Evolutionary conservation across 805 yeast genomes (phyloP), one percentile per base, ranked within the genome.

Genomic region (Pichia paraexigua): DNA sequence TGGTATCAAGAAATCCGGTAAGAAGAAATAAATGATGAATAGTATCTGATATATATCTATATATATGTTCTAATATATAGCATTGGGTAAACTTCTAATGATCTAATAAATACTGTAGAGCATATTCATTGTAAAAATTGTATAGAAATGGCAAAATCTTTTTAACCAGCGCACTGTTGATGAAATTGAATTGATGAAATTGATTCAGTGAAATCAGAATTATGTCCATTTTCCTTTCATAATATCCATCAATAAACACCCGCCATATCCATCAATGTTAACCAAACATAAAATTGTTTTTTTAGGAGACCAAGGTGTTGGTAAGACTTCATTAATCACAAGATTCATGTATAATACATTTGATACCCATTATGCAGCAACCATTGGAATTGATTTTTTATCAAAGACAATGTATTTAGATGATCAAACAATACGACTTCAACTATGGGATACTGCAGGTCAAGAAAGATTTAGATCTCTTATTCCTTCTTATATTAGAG

Each of bases 371-470:
- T 94, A 94, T 65, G 89, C 89, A 0, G 98, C 99, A 18, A 92
- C 99, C 0, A 90, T 94, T 50, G 99, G 99, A 25, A 94, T 94
- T 56, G 98, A 94, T 66, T 94, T 94, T 64, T 77, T 94, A 58
- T 87, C 95, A 41, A 92, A 72, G 65, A 90, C 97, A 5, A 88
- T 89, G 95, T 94, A 94, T 67, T 73, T 94, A 47, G 97, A 95
- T 59, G 98, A 94, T 68, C 90, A 92, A 59, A 94, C 99, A 3
- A 87, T 94, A 41, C 78, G 99, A 61, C 76, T 94, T 56, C 99
- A 94, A 71, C 72, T 94, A 53, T 94, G 99, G 98, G 98, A 91
- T 66, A 91, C 98, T 5, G 96, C 96, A 1, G 97, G 98, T 17
- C 98, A 91, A 70, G 99, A 94, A 68, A 73, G 99, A 60, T 94